Evolutionary conservation across 1,284 basidiomycete species (phyloP), one percentile per base, ranked within the genome.

Genomic region (Veloporphyrellus conicus): DNA sequence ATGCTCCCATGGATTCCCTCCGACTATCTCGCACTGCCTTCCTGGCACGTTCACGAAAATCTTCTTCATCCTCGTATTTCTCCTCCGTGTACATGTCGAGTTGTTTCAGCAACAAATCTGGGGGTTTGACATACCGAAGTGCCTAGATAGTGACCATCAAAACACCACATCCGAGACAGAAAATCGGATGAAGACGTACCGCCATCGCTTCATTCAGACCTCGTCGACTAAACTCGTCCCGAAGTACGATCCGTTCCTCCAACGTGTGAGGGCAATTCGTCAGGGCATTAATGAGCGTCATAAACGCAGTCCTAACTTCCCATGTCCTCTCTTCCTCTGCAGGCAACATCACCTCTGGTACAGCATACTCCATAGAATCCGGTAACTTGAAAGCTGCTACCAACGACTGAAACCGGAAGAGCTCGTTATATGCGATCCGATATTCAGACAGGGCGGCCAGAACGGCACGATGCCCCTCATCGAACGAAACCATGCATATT

Each of bases 41-140:
- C 12, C 72, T 71, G 15, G 78, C 71, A 28, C 78, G 77, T 48
- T 90, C 83, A 16, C 82, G 79, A 65, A 91, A 75, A 46, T 93
- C 88, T 61, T 88, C 84, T 63, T 90, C 85, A 64, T 95, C 92
- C 55, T 93, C 90, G 42, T 87, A 87, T 58, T 90, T 89, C 64
- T 93, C 91, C 54, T 95, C 90, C 0, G 79, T 77, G 57, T 92
- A 94, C 15, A 90, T 77, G 53, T 87, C 80, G 6, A 93, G 71
- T 58, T 94, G 91, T 0, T 77, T 85, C 15, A 84, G 61, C 25
- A 93, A 69, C 1, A 68, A 67, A 37, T 92, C 89, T 11, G 90
- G 87, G 1, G 90, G 87, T 56, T 81, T 78, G 36, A 84, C 71
- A 57, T 90, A 90, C 53, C 83, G 77, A 6, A 93, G 69, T 2